Evolutionary conservation across 495 filamentous ascomycete species (phyloP), one percentile per base, ranked within the genome.

Genomic region (Hypoxylon trugodes): DNA sequence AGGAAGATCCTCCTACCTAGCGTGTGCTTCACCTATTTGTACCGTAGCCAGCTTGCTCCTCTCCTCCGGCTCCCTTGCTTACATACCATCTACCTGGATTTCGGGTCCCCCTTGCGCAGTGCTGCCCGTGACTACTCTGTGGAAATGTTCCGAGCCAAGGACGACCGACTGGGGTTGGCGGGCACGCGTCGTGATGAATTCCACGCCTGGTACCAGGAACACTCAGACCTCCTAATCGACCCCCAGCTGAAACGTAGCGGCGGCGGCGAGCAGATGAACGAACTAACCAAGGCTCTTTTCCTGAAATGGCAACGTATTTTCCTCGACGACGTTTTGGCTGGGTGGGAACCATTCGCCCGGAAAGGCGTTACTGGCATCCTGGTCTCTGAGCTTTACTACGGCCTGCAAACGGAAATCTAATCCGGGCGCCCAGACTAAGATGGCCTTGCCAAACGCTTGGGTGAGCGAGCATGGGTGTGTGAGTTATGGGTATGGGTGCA

Each of bases 321-420:
- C 53, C 48, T 54, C 35, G 40, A 52, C 46, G 45, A 53, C 41
- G 64, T 59, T 61, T 62, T 35, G 35, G 38, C 22, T 42, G 58
- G 46, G 64, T 67, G 63, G 56, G 57, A 66, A 61, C 63, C 63
- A 38, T 53, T 66, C 57, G 51, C 64, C 41, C 47, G 47, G 52
- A 61, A 58, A 61, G 57, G 52, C 43, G 46, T 53, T 32, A 28
- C 19, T 47, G 47, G 43, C 24, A 61, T 61, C 58, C 64, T 61
- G 24, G 57, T 48, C 32, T 48, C 64, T 58, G 35, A 57, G 21
- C 30, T 67, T 67, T 43, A 35, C 52, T 61, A 58, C 45, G 64
- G 57, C 52, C 64, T 67, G 40, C 57, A 67, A 67, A 67, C 64
- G 64, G 64, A 61, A 67, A 61, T 61, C 64, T 58, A 61, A 52